A percentile compares a stretch with the other conserved stretches of the same genome.
phyloP scores from a whole-genome alignment of 2,329 filamentous ascomycete species.

The Corynespora cassiicola region DNA sequence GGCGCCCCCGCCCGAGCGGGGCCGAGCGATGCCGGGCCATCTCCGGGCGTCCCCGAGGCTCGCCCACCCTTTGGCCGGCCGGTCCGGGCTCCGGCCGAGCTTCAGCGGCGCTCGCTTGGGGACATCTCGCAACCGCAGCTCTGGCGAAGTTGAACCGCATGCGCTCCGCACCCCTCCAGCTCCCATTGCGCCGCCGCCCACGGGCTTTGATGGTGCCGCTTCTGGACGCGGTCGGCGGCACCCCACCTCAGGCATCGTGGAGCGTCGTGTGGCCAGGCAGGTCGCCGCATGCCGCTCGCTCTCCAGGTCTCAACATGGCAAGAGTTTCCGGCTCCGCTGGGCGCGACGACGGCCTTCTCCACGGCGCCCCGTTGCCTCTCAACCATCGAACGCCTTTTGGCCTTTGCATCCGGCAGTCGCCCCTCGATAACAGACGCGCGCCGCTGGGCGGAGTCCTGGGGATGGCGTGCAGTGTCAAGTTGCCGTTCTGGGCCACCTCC shows the following conservation, averaged over 20 bases:
- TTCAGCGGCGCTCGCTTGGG: conserved; percentile 24
- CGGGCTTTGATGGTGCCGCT: conserved; percentile 8
- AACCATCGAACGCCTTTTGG: no score
- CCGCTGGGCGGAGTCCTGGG: no score
- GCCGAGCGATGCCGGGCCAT: conserved; percentile 10
- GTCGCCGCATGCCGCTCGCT: conserved; percentile 2
- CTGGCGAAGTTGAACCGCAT: conserved; percentile 34
- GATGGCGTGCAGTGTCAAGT: no score
- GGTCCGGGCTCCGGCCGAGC: conserved; percentile 19
- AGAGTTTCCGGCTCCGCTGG: conserved; percentile 13
- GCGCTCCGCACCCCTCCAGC: conserved; percentile 20
- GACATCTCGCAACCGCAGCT: conserved; percentile 37
- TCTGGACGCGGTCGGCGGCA: conserved; percentile 21
- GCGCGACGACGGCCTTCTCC: no score
- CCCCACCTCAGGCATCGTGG: conserved; percentile 7
- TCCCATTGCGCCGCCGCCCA: conserved; percentile 14
- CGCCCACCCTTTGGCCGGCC: conserved; percentile 12
- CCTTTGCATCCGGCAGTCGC: no score
- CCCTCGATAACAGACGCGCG: no score
- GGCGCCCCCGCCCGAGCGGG: not conserved
- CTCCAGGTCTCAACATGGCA: conserved; percentile 16
- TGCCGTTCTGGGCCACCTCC: no score
- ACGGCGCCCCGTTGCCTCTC: no score
- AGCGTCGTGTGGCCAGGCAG: not conserved
- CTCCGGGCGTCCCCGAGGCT: conserved; percentile 16